Conservation (phyloP, 345 rosid species). For the Arabis hirsuta region DNA sequence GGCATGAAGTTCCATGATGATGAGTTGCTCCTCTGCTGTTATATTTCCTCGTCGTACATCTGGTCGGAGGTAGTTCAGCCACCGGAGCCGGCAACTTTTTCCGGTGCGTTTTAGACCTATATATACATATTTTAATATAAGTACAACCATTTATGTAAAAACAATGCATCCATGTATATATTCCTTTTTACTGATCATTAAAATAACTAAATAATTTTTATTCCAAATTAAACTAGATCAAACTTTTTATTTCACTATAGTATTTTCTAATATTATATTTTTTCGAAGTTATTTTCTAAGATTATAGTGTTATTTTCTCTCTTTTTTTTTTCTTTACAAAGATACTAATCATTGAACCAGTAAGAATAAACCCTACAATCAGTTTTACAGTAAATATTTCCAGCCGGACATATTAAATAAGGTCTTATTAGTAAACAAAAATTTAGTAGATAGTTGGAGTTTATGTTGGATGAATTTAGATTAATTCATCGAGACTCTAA, state of each 20-base stretch:
- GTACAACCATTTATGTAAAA: background rate
- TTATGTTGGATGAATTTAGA: background rate
- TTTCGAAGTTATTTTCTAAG: too few relatives aligned
- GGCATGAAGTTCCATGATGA: slow-evolving; percentile 85
- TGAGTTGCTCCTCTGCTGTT: slow-evolving; percentile 71
- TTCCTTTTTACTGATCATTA: background rate
- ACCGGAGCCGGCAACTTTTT: slow-evolving; percentile 88
- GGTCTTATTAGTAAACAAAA: too few relatives aligned
- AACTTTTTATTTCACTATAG: background rate
- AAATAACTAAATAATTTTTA: background rate
- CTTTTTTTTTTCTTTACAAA: background rate
- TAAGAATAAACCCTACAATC: background rate
- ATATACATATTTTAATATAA: background rate
- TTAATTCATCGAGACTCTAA: background rate
- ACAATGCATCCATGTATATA: background rate
- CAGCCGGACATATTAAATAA: background rate
- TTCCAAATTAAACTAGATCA: background rate
- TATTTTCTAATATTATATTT: background rate
- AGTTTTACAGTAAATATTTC: background rate
- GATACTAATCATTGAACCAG: background rate
- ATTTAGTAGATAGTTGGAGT: background rate
- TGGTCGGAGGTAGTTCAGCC: slow-evolving; percentile 87
- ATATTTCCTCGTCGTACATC: slow-evolving; percentile 86
- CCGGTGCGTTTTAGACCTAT: slow-evolving; percentile 89
- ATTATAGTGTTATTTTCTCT: background rate